These are phyloP conservation scores for Platanthera guangdongensis DNA, from an alignment of 106 monocot species.

Conservation along the genomic window DNA sequence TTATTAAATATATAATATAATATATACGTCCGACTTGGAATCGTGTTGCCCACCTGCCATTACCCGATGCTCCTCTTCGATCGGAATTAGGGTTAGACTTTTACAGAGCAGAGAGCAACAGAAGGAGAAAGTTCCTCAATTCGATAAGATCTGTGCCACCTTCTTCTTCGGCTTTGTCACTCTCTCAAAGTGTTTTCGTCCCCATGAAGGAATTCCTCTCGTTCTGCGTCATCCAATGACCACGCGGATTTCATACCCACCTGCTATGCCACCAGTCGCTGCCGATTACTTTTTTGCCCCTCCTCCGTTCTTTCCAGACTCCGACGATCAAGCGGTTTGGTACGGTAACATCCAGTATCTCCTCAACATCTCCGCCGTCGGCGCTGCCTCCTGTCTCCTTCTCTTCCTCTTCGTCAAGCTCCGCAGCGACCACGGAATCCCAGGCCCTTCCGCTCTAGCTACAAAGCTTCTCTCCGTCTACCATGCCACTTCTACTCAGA, in stretches of 20 bases:
- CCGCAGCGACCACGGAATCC: constrained; percentile 84
- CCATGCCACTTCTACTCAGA: constrained; percentile 64
- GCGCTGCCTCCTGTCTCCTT: constrained; percentile 70
- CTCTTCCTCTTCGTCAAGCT: constrained; percentile 93
- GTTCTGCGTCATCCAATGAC: neutral
- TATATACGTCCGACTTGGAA: no score
- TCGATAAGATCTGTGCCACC: neutral
- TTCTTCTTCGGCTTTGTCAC: neutral
- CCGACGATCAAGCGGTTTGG: constrained; percentile 46
- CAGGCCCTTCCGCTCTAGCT: constrained; percentile 73
- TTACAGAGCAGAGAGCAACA: neutral
- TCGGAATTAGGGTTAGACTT: neutral
- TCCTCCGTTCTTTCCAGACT: constrained; percentile 19
- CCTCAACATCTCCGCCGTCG: constrained; percentile 79
- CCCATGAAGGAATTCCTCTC: neutral
- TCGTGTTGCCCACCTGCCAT: no score
- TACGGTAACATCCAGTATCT: constrained; percentile 98
- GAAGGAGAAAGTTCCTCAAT: neutral
- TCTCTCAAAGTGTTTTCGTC: neutral
- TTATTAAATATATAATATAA: no score
- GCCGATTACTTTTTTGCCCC: constrained; percentile 7
- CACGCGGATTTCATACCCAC: neutral
- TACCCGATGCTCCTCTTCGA: no score
- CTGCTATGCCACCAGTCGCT: constrained; percentile 6
- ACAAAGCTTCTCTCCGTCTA: constrained; percentile 85